phyloP scores from a whole-genome alignment of 805 yeast species.

The Jamesozyma hellenica region DNA sequence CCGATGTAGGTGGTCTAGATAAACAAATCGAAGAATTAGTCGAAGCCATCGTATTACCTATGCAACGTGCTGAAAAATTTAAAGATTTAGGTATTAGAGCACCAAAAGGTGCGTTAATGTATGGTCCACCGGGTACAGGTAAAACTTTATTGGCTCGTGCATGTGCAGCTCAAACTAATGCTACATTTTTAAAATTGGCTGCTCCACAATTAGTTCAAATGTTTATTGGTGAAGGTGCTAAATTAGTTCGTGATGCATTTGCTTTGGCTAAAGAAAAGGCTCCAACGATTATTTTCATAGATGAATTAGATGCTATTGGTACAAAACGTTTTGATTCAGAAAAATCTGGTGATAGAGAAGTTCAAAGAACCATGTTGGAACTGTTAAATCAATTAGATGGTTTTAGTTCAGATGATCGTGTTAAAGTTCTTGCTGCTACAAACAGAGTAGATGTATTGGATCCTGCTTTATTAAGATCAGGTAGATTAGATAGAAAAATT shows the following conservation, averaged over 20 bases:
- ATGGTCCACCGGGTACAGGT: slow-evolving; percentile 99
- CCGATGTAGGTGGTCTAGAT: slow-evolving; percentile 96
- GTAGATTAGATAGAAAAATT: slow-evolving; percentile 93
- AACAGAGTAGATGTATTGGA: slow-evolving; percentile 96
- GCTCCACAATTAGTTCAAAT: slow-evolving; percentile 98
- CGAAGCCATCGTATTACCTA: slow-evolving; percentile 96
- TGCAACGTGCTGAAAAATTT: slow-evolving; percentile 97
- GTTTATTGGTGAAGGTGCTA: slow-evolving; percentile 98
- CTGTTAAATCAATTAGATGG: slow-evolving; percentile 95
- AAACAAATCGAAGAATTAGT: slow-evolving; percentile 97
- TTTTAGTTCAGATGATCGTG: slow-evolving; percentile 93
- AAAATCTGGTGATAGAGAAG: slow-evolving; percentile 96
- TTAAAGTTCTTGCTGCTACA: slow-evolving; percentile 95
- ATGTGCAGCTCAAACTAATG: slow-evolving; percentile 97
- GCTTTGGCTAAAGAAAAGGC: slow-evolving; percentile 96
- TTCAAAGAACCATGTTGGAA: slow-evolving; percentile 98
- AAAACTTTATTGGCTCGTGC: slow-evolving; percentile 95
- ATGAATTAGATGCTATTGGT: slow-evolving; percentile 97
- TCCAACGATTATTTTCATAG: slow-evolving; percentile 94
- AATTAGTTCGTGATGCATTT: slow-evolving; percentile 93
- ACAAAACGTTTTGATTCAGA: slow-evolving; percentile 96
- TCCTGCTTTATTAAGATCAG: slow-evolving; percentile 96
- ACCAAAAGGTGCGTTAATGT: slow-evolving; percentile 96
- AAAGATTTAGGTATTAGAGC: slow-evolving; percentile 90
- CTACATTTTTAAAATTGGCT: slow-evolving; percentile 89